Conservation (phyloP, 2,329 filamentous ascomycete genomes). For the Aspergillus pseudotamarii region DNA sequence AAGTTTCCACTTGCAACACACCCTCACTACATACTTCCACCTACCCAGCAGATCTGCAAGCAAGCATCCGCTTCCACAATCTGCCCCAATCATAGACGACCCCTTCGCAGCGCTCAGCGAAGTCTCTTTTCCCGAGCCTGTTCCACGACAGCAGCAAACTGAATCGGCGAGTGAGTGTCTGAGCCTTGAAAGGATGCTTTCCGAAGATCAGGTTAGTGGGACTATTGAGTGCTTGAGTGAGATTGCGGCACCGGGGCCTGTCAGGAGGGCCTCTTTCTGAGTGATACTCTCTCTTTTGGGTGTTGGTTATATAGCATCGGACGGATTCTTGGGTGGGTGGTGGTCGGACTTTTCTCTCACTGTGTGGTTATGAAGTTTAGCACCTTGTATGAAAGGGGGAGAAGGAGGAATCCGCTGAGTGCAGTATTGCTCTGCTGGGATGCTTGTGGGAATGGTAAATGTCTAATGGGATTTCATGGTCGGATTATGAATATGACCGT, state of each 20-base stretch:
- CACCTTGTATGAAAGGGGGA: too few relatives aligned
- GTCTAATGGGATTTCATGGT: too few relatives aligned
- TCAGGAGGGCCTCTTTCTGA: too few relatives aligned
- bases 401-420: too few relatives aligned
- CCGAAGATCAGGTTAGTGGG: slow-evolving; percentile 41
- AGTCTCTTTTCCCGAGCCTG: neutral
- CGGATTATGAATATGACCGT: too few relatives aligned
- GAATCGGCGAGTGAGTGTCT: slow-evolving; percentile 14
- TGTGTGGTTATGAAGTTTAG: too few relatives aligned
- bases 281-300: too few relatives aligned
- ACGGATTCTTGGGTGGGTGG: too few relatives aligned
- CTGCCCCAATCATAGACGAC: accelerated
- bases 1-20: neutral
- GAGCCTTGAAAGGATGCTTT: slow-evolving; percentile 35
- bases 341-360: too few relatives aligned
- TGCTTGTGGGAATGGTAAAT: too few relatives aligned
- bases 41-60: neutral
- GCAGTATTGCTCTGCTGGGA: too few relatives aligned
- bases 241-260: neutral
- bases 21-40: neutral
- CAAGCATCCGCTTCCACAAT: neutral
- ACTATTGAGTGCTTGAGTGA: neutral
- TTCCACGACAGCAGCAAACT: neutral
- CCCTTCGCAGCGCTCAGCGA: neutral
- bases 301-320: too few relatives aligned